phyloP scores from a whole-genome alignment of 495 filamentous ascomycete genomes.

The Xylaria cubensis region DNA sequence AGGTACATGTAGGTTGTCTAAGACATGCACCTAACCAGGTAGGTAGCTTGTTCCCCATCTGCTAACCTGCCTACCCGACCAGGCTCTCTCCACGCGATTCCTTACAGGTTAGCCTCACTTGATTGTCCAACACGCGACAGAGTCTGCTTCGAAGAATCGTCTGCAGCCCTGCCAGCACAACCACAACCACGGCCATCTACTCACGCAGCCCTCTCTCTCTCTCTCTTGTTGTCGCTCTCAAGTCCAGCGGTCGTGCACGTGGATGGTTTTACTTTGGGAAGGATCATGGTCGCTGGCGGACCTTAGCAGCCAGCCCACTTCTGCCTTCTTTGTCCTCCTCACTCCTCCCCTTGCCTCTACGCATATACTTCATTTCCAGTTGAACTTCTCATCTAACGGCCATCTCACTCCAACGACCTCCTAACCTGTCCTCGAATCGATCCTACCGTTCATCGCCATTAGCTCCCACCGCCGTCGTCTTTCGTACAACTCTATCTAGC shows the following conservation, averaged over 20 bases:
- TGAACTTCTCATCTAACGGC: not conserved
- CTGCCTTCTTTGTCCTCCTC: slow-evolving; percentile 27
- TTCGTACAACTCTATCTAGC: not conserved
- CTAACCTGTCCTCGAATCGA: not conserved
- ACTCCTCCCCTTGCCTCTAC: not conserved
- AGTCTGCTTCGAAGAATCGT: slow-evolving; percentile 32
- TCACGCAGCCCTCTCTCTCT: not conserved
- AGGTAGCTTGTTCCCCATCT: slow-evolving; percentile 1
- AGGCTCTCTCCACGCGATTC: slow-evolving; percentile 24
- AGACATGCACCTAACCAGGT: no score
- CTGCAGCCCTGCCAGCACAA: slow-evolving; percentile 26
- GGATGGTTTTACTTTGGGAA: slow-evolving; percentile 25
- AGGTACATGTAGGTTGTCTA: not conserved
- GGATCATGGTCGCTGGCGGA: slow-evolving; percentile 29
- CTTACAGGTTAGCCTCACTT: slow-evolving; percentile 25
- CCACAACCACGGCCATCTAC: slow-evolving; percentile 21
- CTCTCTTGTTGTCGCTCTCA: slow-evolving; percentile 10
- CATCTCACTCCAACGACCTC: not conserved
- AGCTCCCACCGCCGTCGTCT: not conserved
- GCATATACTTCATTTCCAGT: not conserved
- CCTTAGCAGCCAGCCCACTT: slow-evolving; percentile 25
- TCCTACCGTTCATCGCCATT: not conserved
- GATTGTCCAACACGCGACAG: slow-evolving; percentile 38
- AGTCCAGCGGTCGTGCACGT: slow-evolving; percentile 12
- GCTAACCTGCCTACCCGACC: not conserved